Evolutionary conservation across 257 asterid species (phyloP), one percentile per base, ranked within the genome.

Genomic region (Pogostemon cablin): DNA sequence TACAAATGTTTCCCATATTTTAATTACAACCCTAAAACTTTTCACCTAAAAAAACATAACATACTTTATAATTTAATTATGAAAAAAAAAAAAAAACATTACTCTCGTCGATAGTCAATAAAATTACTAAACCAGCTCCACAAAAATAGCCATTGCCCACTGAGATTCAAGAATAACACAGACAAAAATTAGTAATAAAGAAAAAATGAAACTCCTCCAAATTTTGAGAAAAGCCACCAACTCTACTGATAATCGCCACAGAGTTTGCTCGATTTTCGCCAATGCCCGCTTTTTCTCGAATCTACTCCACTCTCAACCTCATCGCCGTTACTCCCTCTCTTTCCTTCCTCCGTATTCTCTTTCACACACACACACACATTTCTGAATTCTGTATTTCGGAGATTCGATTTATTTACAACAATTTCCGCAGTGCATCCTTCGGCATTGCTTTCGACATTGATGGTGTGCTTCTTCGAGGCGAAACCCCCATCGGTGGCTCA

Each of bases 361-460:
- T 11, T 53, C 66, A 12, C 46, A 11, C 52, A n/a, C n/a, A n/a
- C n/a, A 48, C 64, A 52, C 67, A 47, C 38, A 71, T 65, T 64
- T 65, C 46, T 55, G 57, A 42, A 69, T 42, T 60, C 39, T 38
- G 32, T 54, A 44, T 67, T 3, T 38, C 44, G 12, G 20, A 25
- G 43, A 12, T 4, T 50, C 58, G 56, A 12, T 32, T 35, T 60
- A 3, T 49, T 61, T 20, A 15, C 15, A 5, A 73, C 50, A 41
- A 25, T 58, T 68, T 66, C 64, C 38, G 62, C 74, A 81, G 85
- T 57, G 62, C 83, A 25, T 77, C 91, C 39, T 91, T 91, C 43
- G 97, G 96, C 78, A 84, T 93, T 74, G 97, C 97, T 0, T 91
- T 93, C 73, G 97, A 93, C 85, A 91, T 93, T 44, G 99, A 93